Evolutionary conservation across 2,329 filamentous ascomycete genomes (phyloP).

Genomic region (Helotiales sp.): DNA sequence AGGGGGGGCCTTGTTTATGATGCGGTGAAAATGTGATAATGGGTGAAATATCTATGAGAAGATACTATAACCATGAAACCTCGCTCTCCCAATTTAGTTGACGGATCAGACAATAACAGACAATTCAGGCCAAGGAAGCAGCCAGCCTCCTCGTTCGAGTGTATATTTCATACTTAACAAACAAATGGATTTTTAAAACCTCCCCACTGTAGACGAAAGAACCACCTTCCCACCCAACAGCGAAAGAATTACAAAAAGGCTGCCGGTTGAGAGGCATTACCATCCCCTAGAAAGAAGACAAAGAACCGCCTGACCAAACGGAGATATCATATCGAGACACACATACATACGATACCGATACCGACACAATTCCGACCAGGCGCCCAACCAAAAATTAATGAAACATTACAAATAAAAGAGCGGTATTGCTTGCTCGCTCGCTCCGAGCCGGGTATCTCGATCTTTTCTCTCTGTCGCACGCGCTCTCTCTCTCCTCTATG

Average conservation of each 20-base stretch:
- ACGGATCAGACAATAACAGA: neutral
- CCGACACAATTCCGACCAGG: conserved; percentile 22
- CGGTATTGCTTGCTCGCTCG: conserved; percentile 34
- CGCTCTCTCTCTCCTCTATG: conserved; percentile 6
- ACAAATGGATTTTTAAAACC: conserved; percentile 31
- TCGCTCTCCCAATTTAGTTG: neutral
- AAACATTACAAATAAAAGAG: conserved; percentile 33
- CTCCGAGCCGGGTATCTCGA: conserved; percentile 38
- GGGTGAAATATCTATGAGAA: neutral
- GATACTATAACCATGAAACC: neutral
- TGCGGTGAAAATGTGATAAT: neutral
- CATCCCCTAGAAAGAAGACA: conserved; percentile 24
- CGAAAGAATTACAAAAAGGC: conserved; percentile 37
- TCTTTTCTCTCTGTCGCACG: conserved; percentile 19
- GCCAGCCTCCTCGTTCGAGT: conserved; percentile 1
- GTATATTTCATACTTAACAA: conserved; percentile 22
- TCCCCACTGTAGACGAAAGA: conserved; percentile 25
- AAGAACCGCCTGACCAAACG: conserved; percentile 20
- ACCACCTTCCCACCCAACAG: conserved; percentile 7
- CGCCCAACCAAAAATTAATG: conserved; percentile 24
- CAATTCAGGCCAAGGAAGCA: conserved; percentile 3
- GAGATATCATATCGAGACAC: conserved; percentile 22
- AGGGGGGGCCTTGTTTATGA: neutral
- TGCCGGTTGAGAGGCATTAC: conserved; percentile 34
- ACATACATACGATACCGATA: conserved; percentile 21